These are phyloP conservation scores for Globisporangium heterothallicum DNA, from an alignment of 352 stramenopile genomes.

Conservation along the genomic window DNA sequence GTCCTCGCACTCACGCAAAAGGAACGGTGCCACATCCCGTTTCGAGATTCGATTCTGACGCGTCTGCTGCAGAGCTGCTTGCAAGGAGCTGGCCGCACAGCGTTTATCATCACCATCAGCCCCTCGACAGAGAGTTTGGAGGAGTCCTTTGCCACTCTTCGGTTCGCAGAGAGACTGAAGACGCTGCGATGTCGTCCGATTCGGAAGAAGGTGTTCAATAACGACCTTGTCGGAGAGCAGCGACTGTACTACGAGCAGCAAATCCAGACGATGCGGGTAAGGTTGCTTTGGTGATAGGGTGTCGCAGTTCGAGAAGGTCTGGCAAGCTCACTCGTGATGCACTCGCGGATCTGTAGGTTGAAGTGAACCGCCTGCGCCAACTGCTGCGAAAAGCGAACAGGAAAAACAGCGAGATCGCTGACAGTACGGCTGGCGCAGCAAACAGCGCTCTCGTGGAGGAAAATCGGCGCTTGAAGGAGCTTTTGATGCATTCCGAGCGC, in stretches of 20 bases:
- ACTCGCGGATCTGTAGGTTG: slow-evolving; percentile 20
- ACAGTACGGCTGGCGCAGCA: slow-evolving; percentile 16
- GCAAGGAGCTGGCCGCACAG: slow-evolving; percentile 38
- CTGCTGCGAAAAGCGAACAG: slow-evolving; percentile 42
- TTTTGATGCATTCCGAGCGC: slow-evolving; percentile 47
- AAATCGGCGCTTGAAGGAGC: slow-evolving; percentile 54
- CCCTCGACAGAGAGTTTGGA: slow-evolving; percentile 47
- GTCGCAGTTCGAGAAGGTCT: no score
- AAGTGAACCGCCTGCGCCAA: slow-evolving; percentile 49
- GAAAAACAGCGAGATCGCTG: slow-evolving; percentile 23
- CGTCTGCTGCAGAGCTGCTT: slow-evolving; percentile 63
- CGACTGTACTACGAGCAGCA: slow-evolving; percentile 62
- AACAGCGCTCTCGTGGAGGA: slow-evolving; percentile 58
- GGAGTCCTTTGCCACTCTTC: slow-evolving; percentile 62
- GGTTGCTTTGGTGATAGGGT: not conserved
- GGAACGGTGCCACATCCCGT: slow-evolving; percentile 49
- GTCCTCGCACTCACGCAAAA: slow-evolving; percentile 63
- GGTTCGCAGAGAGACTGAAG: slow-evolving; percentile 66
- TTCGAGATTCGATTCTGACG: slow-evolving; percentile 65
- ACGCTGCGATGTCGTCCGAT: slow-evolving; percentile 50
- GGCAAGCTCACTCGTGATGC: not conserved
- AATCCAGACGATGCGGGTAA: slow-evolving; percentile 63
- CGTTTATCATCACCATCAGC: slow-evolving; percentile 69
- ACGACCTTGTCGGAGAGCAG: slow-evolving; percentile 46
- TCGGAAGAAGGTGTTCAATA: slow-evolving; percentile 41